Base-by-base conservation (phyloP, 2,329 filamentous ascomycete genomes). In the Diaporthe australafricana region DNA sequence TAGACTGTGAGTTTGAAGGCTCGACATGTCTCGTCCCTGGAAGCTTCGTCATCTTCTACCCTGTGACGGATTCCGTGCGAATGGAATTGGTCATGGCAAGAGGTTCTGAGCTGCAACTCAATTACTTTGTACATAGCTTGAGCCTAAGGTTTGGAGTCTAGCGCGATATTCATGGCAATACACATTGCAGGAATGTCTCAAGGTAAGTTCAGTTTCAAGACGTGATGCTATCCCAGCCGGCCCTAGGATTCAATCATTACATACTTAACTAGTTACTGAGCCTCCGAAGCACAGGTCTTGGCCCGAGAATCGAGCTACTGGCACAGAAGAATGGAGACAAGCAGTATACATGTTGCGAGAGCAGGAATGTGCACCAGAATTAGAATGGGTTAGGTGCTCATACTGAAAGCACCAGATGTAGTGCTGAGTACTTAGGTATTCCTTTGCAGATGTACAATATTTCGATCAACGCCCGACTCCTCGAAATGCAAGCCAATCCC, bases 401-500 rank as follows among this genome's bases (percentile, higher is more conserved):
- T 22, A 38, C 45, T 50, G 27, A 47, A 20, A 50, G 14, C 16
- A 35, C 12, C 45, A 48, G n/a, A 38, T 65, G 47, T 50, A 20
- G n/a, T 50, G 16, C 32, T 38, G 60, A 25, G 1, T 30, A 48
- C 27, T 17, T 66, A 53, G 30, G 30, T 53, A 66, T 67, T 45
- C 53, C 45, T 57, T 27, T 50, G 40, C 52, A 50, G 35, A 57
- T 56, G 45, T 50, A 60, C 50, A 42, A 56, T 60, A 25, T 40
- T n/a, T 60, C 32, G 60, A 50, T 50, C 35, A 60, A 69, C 67
- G 55, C 72, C 68, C 27, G 65, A 73, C 68, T 66, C 73, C 71
- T 27, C 63, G 27, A 56, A 68, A 74, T 75, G 66, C 62, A 75
- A 72, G 67, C 68, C 63, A 67, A 73, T 69, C 70, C 74, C 66